phyloP scores from a whole-genome alignment of 768 basidiomycete genomes.

The Russula ochroleuca region DNA sequence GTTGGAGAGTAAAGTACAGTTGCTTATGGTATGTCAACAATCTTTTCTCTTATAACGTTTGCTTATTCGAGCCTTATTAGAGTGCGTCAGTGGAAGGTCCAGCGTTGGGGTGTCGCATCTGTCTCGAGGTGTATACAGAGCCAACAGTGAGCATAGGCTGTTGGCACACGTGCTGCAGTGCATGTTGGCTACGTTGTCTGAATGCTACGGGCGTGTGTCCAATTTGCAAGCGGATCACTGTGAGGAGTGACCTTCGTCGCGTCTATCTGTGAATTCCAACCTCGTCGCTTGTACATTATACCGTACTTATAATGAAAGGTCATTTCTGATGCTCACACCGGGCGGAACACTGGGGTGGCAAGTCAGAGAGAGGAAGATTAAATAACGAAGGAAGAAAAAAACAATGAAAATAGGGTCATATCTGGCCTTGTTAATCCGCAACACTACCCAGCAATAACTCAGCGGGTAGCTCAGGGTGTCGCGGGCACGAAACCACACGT shows the following conservation, averaged over 20 bases:
- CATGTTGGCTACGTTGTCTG: constrained; percentile 82
- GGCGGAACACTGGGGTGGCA: not conserved
- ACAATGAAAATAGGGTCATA: constrained; percentile 48
- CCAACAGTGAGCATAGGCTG: constrained; percentile 80
- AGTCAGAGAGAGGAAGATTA: constrained; percentile 6
- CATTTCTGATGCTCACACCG: not conserved
- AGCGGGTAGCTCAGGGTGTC: constrained; percentile 31
- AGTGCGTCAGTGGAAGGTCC: constrained; percentile 22
- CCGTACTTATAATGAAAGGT: not conserved
- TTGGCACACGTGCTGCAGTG: constrained; percentile 82
- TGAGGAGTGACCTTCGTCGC: constrained; percentile 66
- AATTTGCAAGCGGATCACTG: constrained; percentile 83
- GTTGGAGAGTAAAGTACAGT: constrained; percentile 57
- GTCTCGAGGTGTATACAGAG: constrained; percentile 71
- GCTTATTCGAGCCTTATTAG: constrained; percentile 8
- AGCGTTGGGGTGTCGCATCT: constrained; percentile 62
- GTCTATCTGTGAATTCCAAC: constrained; percentile 61
- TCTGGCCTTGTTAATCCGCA: constrained; percentile 86
- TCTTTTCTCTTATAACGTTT: constrained; percentile 27
- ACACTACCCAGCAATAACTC: constrained; percentile 47
- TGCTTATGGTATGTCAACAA: constrained; percentile 33
- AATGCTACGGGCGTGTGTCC: constrained; percentile 80
- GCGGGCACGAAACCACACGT: constrained; percentile 54
- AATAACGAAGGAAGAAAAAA: not conserved
- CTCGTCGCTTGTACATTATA: not conserved